Base-by-base conservation (phyloP, 2,329 filamentous ascomycete genomes). In the Colletotrichum shisoi region DNA sequence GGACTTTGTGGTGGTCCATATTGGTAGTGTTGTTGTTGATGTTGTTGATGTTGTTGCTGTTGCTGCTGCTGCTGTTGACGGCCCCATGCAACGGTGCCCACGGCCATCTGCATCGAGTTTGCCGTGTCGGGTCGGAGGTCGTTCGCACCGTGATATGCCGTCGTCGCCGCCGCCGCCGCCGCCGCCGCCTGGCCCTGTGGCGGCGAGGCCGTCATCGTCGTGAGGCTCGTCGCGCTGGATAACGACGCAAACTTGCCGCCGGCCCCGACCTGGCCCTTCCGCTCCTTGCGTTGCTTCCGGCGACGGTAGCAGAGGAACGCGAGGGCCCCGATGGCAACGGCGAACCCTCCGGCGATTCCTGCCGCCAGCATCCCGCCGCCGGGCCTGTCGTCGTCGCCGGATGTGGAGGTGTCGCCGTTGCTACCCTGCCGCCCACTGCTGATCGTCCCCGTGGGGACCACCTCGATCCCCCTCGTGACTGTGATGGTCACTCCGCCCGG, bases 181-280 rank as follows among this genome's bases (percentile, higher is more conserved):
- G 64, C 49, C 12, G 53, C 44, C 39, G 53, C 37, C 39, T 53
- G 57, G n/a, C 51, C 63, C 8, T 51, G 61, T 7, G 54, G 54
- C 17, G 61, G 56, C 21, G 61, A 65, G 48, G 34, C 53, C 49
- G 57, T 31, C 46, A 68, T 68, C 5, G 61, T 64, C 44, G 65
- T 65, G 51, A 68, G 65, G 49, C 65, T 68, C 19, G 65, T 68
- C 31, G 65, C 65, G n/a, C 65, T 68, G 24, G 48, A 60, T 27
- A 68, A 51, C 12, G 65, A 54, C 12, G 54, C 65, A 34, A 68
- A 68, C 49, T 68, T 68, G 17, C 61, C 65, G 5, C 62, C 44
- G 1, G 44, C 15, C 3, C 65, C 65, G 48, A 52, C 37, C 7
- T 34, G 52, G 4, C 19, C 37, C 9, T 46, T 45, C 21, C 54